Base-by-base conservation (phyloP, 257 asterid species). In the Echites panduratus region DNA sequence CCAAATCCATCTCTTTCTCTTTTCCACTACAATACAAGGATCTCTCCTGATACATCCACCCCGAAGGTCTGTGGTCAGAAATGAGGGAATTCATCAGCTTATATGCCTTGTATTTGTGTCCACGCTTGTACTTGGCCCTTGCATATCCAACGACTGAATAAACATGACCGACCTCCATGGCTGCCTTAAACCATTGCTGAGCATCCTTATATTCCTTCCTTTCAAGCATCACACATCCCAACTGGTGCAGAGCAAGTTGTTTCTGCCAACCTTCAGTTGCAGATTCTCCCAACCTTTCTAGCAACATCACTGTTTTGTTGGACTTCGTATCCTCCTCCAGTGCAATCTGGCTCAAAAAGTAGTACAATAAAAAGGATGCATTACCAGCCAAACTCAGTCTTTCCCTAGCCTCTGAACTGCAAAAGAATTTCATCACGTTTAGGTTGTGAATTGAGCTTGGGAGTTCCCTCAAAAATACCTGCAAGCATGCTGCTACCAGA, bases 1-100 rank as follows among this genome's bases (percentile, higher is more conserved):
- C 79, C 76, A 95, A 78, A 83, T 95, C 98, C 93, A 85, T 81
- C 63, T 62, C 75, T 78, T 87, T 90, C 68, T 92, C 98, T 59
- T 80, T 87, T 64, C 97, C 96, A 50, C 79, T 83, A 72, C 87
- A 82, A 68, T 95, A 95, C 57, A 95, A 72, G 57, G 97, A 89
- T 43, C 96, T 80, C 82, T 95, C 99, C 75, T 95, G 99, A 84
- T 86, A 90, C 99, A 95, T 95, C 99, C 99, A 95, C 38, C 99
- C 99, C 12, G 81, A 72, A 6, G 97, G 92, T 38, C 79, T 76
- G 66, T 81, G 79, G 54, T 87, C 96, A 22, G 96, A 84, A 70
- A 91, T 78, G 54, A 95, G 88, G 27, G 97, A 85, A 82, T 86
- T 87, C 87, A 89, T 87, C 79, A 91, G 74, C 66, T 81, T 92